Evolutionary conservation across 345 rosid species (phyloP).

Genomic region (Zanthoxylum bungeanum): DNA sequence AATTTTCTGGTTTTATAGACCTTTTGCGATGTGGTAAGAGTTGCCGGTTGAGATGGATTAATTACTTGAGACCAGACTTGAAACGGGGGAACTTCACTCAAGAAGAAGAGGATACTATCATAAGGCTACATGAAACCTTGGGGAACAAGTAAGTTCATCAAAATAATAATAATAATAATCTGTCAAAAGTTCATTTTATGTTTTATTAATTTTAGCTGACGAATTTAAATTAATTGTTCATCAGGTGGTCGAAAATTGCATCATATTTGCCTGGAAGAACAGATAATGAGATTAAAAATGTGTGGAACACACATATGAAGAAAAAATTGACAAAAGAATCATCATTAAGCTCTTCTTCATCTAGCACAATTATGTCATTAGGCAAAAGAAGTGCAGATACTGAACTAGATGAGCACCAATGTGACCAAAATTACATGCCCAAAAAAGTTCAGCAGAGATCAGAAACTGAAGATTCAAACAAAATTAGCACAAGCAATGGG

Average conservation of each 20-base stretch:
- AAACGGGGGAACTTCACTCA: slow-evolving; percentile 76
- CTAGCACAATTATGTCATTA: slow-evolving; percentile 14
- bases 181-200: not conserved
- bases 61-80: slow-evolving; percentile 85
- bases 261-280: slow-evolving; percentile 80
- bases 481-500: slow-evolving; percentile 11
- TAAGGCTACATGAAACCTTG: slow-evolving; percentile 47
- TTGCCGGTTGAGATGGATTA: slow-evolving; percentile 89
- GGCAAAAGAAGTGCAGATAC: not conserved
- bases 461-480: not conserved
- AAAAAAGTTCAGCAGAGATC: slow-evolving; percentile 14
- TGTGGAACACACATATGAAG: slow-evolving; percentile 87
- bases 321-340: slow-evolving; percentile 36
- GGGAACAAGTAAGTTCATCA: slow-evolving; percentile 81
- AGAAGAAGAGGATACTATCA: slow-evolving; percentile 68
- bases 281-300: slow-evolving; percentile 91
- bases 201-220: not conserved
- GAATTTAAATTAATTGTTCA: slow-evolving; percentile 20
- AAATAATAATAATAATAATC: too few species aligned
- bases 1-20: slow-evolving; percentile 34
- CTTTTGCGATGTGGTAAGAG: slow-evolving; percentile 86
- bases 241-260: slow-evolving; percentile 93
- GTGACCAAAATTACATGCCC: slow-evolving; percentile 18
- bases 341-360: slow-evolving; percentile 23
- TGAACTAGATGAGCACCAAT: slow-evolving; percentile 4